phyloP scores from a whole-genome alignment of 2,329 filamentous ascomycete species.

The Botrytis elliptica region DNA sequence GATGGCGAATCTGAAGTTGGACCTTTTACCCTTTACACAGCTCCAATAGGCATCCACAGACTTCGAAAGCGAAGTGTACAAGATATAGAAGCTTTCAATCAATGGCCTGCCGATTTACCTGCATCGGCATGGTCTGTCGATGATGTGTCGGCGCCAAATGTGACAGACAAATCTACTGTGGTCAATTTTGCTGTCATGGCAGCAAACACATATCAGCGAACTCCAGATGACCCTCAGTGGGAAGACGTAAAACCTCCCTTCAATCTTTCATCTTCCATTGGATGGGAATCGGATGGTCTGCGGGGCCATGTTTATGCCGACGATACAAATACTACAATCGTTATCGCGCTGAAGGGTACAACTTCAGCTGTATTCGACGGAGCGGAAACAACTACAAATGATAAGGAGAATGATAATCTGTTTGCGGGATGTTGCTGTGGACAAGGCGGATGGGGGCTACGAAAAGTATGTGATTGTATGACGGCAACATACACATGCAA shows the following conservation, averaged over 20 bases:
- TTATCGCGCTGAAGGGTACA: slow-evolving; percentile 89
- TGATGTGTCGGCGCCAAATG: slow-evolving; percentile 66
- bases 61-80: slow-evolving; percentile 16
- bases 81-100: slow-evolving; percentile 19
- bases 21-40: slow-evolving; percentile 12
- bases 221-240: slow-evolving; percentile 72
- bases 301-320: slow-evolving; percentile 90
- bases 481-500: slow-evolving; percentile 84
- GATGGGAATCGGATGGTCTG: slow-evolving; percentile 84
- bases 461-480: slow-evolving; percentile 80
- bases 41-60: slow-evolving; percentile 17
- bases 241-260: slow-evolving; percentile 61
- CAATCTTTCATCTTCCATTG: slow-evolving; percentile 83
- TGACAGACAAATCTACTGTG: slow-evolving; percentile 80
- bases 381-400: slow-evolving; percentile 90
- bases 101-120: slow-evolving; percentile 8
- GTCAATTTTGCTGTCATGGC: slow-evolving; percentile 82
- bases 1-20: slow-evolving; percentile 11
- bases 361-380: slow-evolving; percentile 87
- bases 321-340: slow-evolving; percentile 75
- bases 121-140: slow-evolving; percentile 21
- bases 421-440: slow-evolving; percentile 97
- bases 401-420: slow-evolving; percentile 94
- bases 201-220: slow-evolving; percentile 78
- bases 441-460: slow-evolving; percentile 84